These are phyloP conservation scores for Spergularia marina DNA, from an alignment of 148 eudicot species.

Conservation along the genomic window DNA sequence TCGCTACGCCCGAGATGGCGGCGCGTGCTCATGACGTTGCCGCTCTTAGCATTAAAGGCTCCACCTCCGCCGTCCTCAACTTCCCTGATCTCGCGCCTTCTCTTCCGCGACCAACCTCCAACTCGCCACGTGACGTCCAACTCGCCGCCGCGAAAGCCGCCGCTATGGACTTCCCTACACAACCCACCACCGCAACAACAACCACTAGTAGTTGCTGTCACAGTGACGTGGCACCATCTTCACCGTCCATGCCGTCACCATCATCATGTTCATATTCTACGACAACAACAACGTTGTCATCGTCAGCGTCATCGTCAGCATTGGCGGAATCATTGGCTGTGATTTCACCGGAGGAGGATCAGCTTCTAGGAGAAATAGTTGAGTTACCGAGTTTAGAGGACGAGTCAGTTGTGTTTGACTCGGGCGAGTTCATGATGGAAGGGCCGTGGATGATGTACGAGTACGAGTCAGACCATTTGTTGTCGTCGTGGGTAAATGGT, in stretches of 20 bases:
- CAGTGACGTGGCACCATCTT: constrained; percentile 11
- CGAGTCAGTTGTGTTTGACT: constrained; percentile 31
- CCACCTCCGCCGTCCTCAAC: constrained; percentile 53
- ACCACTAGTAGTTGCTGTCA: not conserved
- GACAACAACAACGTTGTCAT: not conserved
- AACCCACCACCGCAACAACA: not conserved
- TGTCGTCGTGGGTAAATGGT: constrained; percentile 20
- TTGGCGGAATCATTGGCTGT: constrained; percentile 15
- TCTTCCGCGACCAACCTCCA: constrained; percentile 55
- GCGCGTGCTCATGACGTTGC: constrained; percentile 85
- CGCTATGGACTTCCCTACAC: constrained; percentile 30
- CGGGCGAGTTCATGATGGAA: constrained; percentile 37
- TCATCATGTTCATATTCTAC: not conserved
- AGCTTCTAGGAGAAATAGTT: constrained; percentile 50
- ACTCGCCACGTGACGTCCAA: constrained; percentile 58
- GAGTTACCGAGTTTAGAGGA: constrained; percentile 54
- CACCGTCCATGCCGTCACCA: constrained; percentile 19
- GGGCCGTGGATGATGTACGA: constrained; percentile 38
- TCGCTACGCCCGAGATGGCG: constrained; percentile 76
- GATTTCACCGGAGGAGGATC: constrained; percentile 27
- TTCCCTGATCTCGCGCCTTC: constrained; percentile 50
- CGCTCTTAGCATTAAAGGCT: constrained; percentile 52
- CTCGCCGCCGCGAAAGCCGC: constrained; percentile 64
- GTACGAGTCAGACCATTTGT: constrained; percentile 25
- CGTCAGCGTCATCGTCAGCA: constrained; percentile 17